Base-by-base conservation (phyloP, 306 rosid species). In the Oxytropis ochrocephala region DNA sequence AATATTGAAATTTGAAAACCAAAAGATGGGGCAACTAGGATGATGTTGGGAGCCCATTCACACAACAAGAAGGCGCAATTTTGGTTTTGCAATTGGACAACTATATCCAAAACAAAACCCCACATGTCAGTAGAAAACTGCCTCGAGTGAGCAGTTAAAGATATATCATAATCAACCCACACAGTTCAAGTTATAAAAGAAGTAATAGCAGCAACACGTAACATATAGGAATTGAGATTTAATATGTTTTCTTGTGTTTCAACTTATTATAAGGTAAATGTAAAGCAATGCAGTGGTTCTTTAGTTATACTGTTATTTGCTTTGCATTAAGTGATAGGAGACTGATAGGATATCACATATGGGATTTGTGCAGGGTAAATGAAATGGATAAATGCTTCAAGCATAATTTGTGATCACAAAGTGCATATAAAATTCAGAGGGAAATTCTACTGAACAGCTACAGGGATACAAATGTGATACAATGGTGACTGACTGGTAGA, bases 11-110 rank as follows among this genome's bases (percentile, higher is more conserved):
- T 38, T 38, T 38, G 47, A 53, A 62, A 63, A 73, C 42, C 54
- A 39, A 73, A 76, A 16, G 52, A 76, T 3, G 32, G 10, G 54
- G 68, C 43, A 44, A 47, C 29, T 38, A 44, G n/a, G 59, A 55
- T 70, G 32, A 17, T 56, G 41, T 47, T 33, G 33, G 8, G 24
- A 71, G 32, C 27, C 19, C 41, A 57, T 57, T 38, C 11, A 8
- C 10, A 56, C 43, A 38, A 24, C 69, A 66, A 70, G 6, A 44
- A 74, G 48, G 11, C 6, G 51, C 48, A 16, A 43, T 16, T 74
- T 52, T 29, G 36, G 8, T 30, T 53, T 11, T n/a, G 39, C 57
- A 54, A 21, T 30, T 29, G 44, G 5, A 30, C 17, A 42, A 16
- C 8, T 5, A 41, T 30, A 74, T 42, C 72, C 67, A 64, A 73